phyloP scores from a whole-genome alignment of 2,329 filamentous ascomycete genomes.

The Geosmithia putterillii region DNA sequence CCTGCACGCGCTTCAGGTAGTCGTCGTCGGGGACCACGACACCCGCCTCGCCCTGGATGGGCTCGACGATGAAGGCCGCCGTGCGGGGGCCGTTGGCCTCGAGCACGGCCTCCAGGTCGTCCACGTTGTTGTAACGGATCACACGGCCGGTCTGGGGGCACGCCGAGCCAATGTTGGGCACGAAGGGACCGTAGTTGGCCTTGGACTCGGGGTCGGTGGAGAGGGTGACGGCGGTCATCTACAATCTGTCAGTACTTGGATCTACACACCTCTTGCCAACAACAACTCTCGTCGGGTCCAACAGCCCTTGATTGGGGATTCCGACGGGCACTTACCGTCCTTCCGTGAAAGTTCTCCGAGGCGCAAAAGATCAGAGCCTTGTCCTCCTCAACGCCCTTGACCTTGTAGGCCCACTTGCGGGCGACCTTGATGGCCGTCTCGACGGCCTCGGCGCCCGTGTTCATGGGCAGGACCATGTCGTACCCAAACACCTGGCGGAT shows the following conservation, averaged over 20 bases:
- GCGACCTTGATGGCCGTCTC: constrained; percentile 96
- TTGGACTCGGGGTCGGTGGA: constrained; percentile 92
- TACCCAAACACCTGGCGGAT: constrained; percentile 82
- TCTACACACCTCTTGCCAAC: neutral
- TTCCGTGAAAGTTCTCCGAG: constrained; percentile 89
- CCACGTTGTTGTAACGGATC: constrained; percentile 78
- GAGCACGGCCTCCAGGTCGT: constrained; percentile 67
- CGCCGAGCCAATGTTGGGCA: constrained; percentile 72
- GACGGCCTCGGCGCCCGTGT: constrained; percentile 91
- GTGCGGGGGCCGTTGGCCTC: constrained; percentile 73
- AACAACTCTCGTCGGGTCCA: no score
- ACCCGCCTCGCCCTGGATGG: constrained; percentile 94
- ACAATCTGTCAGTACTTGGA: neutral
- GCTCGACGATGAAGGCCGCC: constrained; percentile 88
- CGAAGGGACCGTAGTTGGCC: constrained; percentile 92
- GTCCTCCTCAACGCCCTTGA: constrained; percentile 76
- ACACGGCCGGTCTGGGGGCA: constrained; percentile 62
- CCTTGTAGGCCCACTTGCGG: constrained; percentile 95
- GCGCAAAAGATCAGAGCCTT: constrained; percentile 78
- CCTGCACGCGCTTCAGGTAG: constrained; percentile 71
- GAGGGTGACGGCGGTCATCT: constrained; percentile 92
- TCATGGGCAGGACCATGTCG: constrained; percentile 98
- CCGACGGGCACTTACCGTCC: constrained; percentile 53
- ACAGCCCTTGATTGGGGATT: no score
- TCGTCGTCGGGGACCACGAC: constrained; percentile 88